phyloP scores from a whole-genome alignment of 129 eudicot genomes.

The Tanacetum coccineum region DNA sequence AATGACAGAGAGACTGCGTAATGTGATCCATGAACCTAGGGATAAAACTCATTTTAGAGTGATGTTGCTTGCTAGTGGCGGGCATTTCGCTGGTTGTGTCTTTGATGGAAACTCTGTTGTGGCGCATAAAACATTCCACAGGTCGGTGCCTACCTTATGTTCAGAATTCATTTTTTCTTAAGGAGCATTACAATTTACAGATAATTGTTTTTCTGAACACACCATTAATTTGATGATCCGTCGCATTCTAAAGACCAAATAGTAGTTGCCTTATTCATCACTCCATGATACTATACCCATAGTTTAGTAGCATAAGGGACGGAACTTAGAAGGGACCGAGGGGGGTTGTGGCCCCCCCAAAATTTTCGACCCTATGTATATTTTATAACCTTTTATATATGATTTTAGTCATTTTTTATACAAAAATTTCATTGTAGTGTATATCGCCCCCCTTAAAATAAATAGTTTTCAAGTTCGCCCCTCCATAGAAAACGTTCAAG shows the following conservation, averaged over 20 bases:
- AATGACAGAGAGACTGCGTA: conserved; percentile 52
- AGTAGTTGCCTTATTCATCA: too few species aligned
- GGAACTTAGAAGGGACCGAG: too few species aligned
- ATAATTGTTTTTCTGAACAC: background rate
- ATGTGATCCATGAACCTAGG: conserved; percentile 60
- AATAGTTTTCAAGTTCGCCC: too few species aligned
- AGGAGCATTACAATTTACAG: background rate
- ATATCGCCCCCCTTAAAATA: too few species aligned
- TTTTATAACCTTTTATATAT: too few species aligned
- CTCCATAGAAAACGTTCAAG: too few species aligned
- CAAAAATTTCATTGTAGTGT: too few species aligned
- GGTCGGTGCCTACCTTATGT: conserved; percentile 37
- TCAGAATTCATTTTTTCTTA: background rate
- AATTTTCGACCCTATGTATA: too few species aligned
- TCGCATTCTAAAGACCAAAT: background rate
- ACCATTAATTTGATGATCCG: background rate
- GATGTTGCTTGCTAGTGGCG: conserved; percentile 86
- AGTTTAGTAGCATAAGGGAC: background rate
- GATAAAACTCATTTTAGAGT: conserved; percentile 62
- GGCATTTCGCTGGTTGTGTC: conserved; percentile 98
- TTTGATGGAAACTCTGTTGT: conserved; percentile 84
- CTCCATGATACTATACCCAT: background rate
- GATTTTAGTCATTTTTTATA: too few species aligned
- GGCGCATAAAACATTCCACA: conserved; percentile 95
- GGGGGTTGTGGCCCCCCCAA: too few species aligned